phyloP scores from a whole-genome alignment of 306 rosid species.

The Morella rubra region DNA sequence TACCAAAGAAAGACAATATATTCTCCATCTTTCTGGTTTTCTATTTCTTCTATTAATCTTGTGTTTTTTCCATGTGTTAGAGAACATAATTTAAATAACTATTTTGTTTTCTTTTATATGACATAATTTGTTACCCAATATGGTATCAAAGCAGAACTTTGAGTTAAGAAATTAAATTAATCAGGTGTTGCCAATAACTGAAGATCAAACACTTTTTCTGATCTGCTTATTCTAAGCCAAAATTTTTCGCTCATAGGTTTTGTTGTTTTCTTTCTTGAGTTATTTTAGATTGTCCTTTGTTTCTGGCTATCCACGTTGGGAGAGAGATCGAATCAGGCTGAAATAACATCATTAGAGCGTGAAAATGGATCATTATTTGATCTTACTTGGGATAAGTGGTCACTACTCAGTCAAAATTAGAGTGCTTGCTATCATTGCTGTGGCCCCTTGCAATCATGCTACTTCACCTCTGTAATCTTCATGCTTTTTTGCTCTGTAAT shows the following conservation, averaged over 20 bases:
- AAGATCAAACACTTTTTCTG: no score
- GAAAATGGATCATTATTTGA: slow-evolving; percentile 29
- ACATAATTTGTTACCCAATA: no score
- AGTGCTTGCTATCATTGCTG: slow-evolving; percentile 42
- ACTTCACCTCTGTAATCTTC: slow-evolving; percentile 38
- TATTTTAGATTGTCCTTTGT: slow-evolving; percentile 21
- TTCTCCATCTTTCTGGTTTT: no score
- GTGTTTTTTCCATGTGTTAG: no score
- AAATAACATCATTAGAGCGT: slow-evolving; percentile 23
- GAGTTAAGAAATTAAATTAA: no score
- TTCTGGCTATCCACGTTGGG: slow-evolving; percentile 32
- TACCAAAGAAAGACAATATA: no score
- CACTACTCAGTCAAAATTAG: slow-evolving; percentile 36
- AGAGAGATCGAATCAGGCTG: slow-evolving; percentile 40
- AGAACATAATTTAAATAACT: no score
- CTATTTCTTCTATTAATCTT: no score
- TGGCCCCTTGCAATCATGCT: slow-evolving; percentile 40
- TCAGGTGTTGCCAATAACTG: no score
- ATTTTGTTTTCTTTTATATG: no score
- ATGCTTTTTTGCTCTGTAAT: slow-evolving; percentile 29
- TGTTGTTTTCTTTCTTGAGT: neutral
- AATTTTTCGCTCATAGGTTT: neutral
- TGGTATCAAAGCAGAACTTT: no score
- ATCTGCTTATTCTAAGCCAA: no score
- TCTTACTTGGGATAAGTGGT: slow-evolving; percentile 22